These are phyloP conservation scores for Alternaria viburni DNA, from an alignment of 2,329 filamentous ascomycete species.

Conservation along the genomic window DNA sequence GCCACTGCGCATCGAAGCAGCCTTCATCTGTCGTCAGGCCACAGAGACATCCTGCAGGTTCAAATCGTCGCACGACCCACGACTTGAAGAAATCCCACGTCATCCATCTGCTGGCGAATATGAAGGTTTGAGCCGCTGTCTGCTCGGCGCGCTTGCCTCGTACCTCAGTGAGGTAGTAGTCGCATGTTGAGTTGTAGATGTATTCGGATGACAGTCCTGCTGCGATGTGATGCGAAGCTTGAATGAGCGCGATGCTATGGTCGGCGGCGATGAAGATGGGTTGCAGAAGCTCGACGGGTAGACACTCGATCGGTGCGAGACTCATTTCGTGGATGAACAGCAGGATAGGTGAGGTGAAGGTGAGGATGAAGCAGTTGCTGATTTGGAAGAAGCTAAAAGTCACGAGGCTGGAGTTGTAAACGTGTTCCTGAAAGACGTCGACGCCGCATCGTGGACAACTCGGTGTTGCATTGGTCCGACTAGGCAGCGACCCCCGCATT, in stretches of 20 bases:
- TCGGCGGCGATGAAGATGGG: conserved; percentile 57
- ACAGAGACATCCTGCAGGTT: conserved; percentile 35
- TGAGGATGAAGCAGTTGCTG: background rate
- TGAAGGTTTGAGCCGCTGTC: conserved; percentile 27
- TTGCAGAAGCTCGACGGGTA: conserved; percentile 61
- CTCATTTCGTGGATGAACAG: conserved; percentile 10
- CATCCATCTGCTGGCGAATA: conserved; percentile 43
- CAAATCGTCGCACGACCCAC: conserved; percentile 27
- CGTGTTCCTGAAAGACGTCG: background rate
- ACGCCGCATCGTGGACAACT: background rate
- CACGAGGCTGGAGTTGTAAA: background rate
- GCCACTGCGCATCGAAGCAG: conserved; percentile 41
- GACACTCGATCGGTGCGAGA: conserved; percentile 48
- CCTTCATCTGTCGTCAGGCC: conserved; percentile 18
- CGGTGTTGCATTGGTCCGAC: conserved; percentile 1
- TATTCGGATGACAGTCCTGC: conserved; percentile 33
- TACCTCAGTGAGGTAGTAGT: conserved; percentile 25
- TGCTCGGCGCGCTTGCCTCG: conserved; percentile 19
- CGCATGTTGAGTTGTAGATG: conserved; percentile 32
- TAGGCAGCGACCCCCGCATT: background rate
- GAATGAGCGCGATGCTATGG: conserved; percentile 52
- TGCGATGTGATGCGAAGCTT: conserved; percentile 50
- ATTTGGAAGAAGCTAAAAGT: background rate
- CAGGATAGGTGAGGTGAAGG: background rate
- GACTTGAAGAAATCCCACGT: conserved; percentile 42